Evolutionary conservation across 192 early-diverging fungal genomes (phyloP), one percentile per base, ranked within the genome.

Genomic region (Linnemannia zychae): DNA sequence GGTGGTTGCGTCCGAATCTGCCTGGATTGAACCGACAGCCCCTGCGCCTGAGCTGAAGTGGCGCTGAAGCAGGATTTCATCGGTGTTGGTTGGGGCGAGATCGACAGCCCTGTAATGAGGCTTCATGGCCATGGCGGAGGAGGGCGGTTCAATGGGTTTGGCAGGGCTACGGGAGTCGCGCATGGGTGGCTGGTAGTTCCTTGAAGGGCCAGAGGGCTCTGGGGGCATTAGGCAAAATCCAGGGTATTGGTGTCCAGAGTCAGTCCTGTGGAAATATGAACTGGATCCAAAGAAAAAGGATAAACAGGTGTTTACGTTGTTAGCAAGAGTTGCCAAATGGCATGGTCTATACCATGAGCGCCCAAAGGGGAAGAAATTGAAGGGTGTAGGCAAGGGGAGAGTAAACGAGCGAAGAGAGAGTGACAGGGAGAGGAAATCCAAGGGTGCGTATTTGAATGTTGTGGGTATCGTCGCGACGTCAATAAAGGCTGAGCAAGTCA

Each of bases 61-160:
- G 53, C 83, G 83, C 38, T 85, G 77, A 17, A 67, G 78, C 15
- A 76, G 77, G 74, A 85, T 74, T 44, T 75, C 72, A 60, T 85
- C 83, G 65, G 71, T 75, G 48, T 74, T 80, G 65, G 44, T 80
- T 46, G 65, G 53, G 38, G 67, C 48, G 18, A 46, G 44, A 34
- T 85, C 77, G 17, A 74, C 72, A 46, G 77, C 33, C 53, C 68
- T 36, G 68, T 72, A 71, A 31, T 79, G 83, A 7, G 83, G 76
- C 72, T 75, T 85, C 48, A 67, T 74, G 76, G 77, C 57, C 83
- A 85, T 85, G 72, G 74, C 16, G 31, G 47, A 40, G 65, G 60
- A 47, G 20, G 66, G 18, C 1, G 68, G 36, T 53, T 85, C 74
- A 63, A 71, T 65, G 9, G 69, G 31, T 49, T 80, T 80, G 28